phyloP scores from a whole-genome alignment of 2,329 filamentous ascomycete genomes.

The Tolypocladium ophioglossoides region DNA sequence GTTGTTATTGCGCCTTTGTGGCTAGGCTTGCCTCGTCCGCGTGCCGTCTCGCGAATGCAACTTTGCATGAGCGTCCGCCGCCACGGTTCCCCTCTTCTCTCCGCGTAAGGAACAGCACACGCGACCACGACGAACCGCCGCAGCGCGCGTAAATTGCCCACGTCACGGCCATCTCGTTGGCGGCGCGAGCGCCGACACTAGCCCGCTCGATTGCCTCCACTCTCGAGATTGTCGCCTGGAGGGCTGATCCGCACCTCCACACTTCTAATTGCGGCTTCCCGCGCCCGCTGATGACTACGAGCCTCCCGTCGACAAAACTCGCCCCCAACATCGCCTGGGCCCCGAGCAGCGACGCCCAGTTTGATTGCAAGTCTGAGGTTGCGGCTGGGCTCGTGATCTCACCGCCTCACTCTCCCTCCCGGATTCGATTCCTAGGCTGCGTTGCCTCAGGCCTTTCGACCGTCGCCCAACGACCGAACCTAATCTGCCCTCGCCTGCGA shows the following conservation, averaged over 20 bases:
- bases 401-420: not conserved
- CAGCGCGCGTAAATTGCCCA: not conserved
- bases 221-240: not conserved
- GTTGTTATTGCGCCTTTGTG: not conserved
- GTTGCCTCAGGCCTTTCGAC: not conserved
- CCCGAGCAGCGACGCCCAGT: not conserved
- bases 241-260: not conserved
- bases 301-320: not conserved
- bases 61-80: not conserved
- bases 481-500: not conserved
- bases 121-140: not conserved
- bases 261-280: not conserved
- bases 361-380: not conserved
- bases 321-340: not conserved
- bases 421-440: not conserved
- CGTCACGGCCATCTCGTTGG: not conserved
- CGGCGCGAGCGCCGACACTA: not conserved
- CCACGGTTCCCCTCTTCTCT: not conserved
- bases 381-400: not conserved
- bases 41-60: not conserved
- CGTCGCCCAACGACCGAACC: not conserved
- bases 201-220: not conserved
- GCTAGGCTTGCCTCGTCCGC: not conserved
- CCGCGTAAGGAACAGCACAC: not conserved
- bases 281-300: not conserved